Evolutionary conservation across 768 basidiomycete genomes (phyloP).

Genomic region (Asterophora lycoperdoides): DNA sequence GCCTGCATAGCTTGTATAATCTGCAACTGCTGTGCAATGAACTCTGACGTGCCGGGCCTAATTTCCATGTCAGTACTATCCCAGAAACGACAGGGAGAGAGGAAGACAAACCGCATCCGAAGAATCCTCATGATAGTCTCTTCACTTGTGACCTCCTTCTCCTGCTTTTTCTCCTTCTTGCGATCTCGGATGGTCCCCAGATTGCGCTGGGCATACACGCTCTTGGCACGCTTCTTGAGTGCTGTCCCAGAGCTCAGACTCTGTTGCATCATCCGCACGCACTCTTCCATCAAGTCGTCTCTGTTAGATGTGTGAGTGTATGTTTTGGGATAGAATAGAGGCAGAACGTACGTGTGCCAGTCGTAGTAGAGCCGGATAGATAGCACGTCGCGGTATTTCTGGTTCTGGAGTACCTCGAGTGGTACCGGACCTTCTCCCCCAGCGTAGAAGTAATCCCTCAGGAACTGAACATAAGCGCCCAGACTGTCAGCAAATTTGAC

Average conservation of each 20-base stretch:
- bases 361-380: conserved; percentile 95
- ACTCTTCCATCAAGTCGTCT: conserved; percentile 89
- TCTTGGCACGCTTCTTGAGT: conserved; percentile 87
- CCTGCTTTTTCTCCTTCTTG: conserved; percentile 86
- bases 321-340: background rate
- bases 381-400: conserved; percentile 89
- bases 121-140: conserved; percentile 94
- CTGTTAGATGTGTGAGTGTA: conserved; percentile 31
- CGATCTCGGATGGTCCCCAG: conserved; percentile 93
- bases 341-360: conserved; percentile 72
- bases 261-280: conserved; percentile 92
- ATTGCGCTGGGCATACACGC: conserved; percentile 88
- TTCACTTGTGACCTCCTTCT: conserved; percentile 71
- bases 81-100: background rate
- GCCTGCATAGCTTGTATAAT: conserved; percentile 80
- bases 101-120: conserved; percentile 74
- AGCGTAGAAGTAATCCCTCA: conserved; percentile 93
- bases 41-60: conserved; percentile 79
- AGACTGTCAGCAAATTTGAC: conserved; percentile 2
- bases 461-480: conserved; percentile 65
- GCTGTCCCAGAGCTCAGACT: conserved; percentile 69
- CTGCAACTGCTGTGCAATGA: conserved; percentile 82
- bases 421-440: conserved; percentile 90
- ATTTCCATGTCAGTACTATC: no score
- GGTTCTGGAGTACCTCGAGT: conserved; percentile 82